phyloP scores from a whole-genome alignment of 164 flowering plant species.

The Buxus sempervirens region DNA sequence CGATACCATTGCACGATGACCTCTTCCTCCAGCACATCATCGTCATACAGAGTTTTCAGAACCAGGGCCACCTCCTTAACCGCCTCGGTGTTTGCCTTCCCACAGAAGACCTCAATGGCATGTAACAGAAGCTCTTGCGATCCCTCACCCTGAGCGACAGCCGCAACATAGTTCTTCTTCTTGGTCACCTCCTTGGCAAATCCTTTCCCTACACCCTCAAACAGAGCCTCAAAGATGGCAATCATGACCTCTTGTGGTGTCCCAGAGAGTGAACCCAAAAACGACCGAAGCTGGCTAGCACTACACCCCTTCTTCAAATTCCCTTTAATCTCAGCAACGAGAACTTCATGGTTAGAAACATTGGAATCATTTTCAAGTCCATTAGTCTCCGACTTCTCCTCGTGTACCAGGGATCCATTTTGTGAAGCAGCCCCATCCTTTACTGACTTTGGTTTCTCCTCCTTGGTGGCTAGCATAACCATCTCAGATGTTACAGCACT shows the following conservation, averaged over 20 bases:
- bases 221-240: conserved; percentile 52
- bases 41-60: conserved; percentile 60
- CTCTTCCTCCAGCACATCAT: conserved; percentile 66
- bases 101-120: conserved; percentile 48
- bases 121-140: conserved; percentile 40
- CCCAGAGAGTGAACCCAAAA: conserved; percentile 35
- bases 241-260: conserved; percentile 34
- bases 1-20: conserved; percentile 49
- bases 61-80: conserved; percentile 59
- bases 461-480: conserved; percentile 62
- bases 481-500: conserved; percentile 70
- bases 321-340: conserved; percentile 35
- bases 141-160: conserved; percentile 39
- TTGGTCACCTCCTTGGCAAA: conserved; percentile 55
- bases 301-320: conserved; percentile 40
- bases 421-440: conserved; percentile 3
- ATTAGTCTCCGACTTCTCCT: conserved; percentile 20
- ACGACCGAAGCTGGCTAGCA: conserved; percentile 32
- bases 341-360: conserved; percentile 15
- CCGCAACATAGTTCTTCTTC: conserved; percentile 50
- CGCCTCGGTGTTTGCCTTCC: conserved; percentile 34
- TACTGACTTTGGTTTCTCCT: conserved; percentile 27
- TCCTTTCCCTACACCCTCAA: conserved; percentile 55
- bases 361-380: neutral
- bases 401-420: conserved; percentile 17